phyloP scores from a whole-genome alignment of 1,139 yeast species.

The Magnusiomyces tetraspermus region DNA sequence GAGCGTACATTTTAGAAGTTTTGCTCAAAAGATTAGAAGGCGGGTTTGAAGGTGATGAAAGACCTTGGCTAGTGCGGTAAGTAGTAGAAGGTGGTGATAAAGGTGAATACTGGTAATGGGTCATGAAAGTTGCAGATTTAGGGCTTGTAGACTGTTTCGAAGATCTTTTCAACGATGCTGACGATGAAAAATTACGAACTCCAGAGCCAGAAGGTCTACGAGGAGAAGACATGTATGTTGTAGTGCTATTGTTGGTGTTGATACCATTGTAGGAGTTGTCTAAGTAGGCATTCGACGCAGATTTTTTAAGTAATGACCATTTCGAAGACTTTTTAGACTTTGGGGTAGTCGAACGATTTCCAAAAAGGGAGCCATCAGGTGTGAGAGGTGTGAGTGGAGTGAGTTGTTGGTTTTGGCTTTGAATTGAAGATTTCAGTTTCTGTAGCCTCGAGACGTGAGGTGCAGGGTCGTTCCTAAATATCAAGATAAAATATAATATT shows the following conservation, averaged over 20 bases:
- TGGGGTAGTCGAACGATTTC: neutral
- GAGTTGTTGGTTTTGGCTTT: neutral
- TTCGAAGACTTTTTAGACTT: neutral
- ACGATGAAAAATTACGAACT: neutral
- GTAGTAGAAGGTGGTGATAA: neutral
- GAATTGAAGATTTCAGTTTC: neutral
- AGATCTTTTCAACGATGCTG: neutral
- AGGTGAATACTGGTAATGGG: neutral
- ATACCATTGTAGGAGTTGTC: neutral
- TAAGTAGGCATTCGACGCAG: neutral
- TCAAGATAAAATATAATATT: too few species aligned
- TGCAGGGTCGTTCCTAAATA: too few species aligned
- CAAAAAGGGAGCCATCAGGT: neutral
- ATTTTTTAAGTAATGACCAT: neutral
- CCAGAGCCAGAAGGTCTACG: neutral
- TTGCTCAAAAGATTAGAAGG: neutral
- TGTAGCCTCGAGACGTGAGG: neutral
- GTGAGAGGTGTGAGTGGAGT: neutral
- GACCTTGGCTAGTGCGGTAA: neutral
- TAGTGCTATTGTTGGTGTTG: too few species aligned
- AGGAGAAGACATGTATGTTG: too few species aligned
- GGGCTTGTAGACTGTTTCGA: neutral
- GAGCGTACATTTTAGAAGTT: neutral
- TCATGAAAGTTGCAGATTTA: neutral
- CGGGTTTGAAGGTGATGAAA: neutral